Evolutionary conservation across 1,284 basidiomycete species (phyloP), one percentile per base, ranked within the genome.

Genomic region (Naganishia sp.): DNA sequence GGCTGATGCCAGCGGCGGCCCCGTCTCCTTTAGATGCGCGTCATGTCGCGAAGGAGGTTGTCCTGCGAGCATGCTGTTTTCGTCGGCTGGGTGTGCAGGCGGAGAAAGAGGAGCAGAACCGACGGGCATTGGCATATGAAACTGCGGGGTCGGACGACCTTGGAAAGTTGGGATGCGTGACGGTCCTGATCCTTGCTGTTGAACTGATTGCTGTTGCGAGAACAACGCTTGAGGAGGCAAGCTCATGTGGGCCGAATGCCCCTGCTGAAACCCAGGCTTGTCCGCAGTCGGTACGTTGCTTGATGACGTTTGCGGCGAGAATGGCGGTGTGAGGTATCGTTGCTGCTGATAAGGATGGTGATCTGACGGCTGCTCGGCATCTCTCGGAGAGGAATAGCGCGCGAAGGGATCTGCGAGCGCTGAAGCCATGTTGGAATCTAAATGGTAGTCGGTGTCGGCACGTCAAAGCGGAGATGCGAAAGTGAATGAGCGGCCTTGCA

Each of bases 271-370:
- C 16, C 21, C 15, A 6, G n/a, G 9, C 59, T 61, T 61, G 15
- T 55, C 53, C 43, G 46, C 31, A 1, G 50, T 53, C 18, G 52
- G 42, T 1, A 54, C 33, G 46, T 46, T 54, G 25, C 1, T 45
- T 3, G 52, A 43, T 5, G 61, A 36, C 6, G 53, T 6, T 25
- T 39, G 61, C 11, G 61, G 61, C 25, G 59, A 64, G 43, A 64
- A 64, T 21, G 61, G 61, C 1, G 61, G 61, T 4, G 61, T 64
- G 10, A 64, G 43, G 61, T 64, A 64, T 36, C 61, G 50, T 46
- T 64, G 61, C 53, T 64, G 61, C n/a, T 49, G 49, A 16, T 60
- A 33, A 57, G 45, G n/a, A 11, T 55, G 52, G 3, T 42, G 60
- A 28, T 53, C 18, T 33, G 61, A 54, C 31, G 33, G 33, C 53